Evolutionary conservation across 2,329 filamentous ascomycete species (phyloP).

Genomic region (Rhynchosporium secalis): DNA sequence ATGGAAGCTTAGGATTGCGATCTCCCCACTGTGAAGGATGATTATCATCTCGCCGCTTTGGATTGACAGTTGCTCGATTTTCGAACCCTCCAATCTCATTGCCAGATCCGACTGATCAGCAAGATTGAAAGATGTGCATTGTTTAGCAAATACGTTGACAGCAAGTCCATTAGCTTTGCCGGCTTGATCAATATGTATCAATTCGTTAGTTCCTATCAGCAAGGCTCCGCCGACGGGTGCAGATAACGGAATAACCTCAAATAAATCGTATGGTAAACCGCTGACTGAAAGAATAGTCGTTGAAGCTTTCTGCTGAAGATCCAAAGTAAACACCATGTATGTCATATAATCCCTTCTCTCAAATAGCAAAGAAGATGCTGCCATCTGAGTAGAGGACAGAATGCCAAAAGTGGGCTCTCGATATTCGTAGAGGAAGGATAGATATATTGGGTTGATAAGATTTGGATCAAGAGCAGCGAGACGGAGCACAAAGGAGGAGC

Average conservation of each 20-base stretch:
- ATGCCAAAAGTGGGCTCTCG: constrained; percentile 97
- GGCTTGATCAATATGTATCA: constrained; percentile 94
- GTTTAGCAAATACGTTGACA: constrained; percentile 86
- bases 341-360: constrained; percentile 82
- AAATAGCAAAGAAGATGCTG: constrained; percentile 70
- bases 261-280: constrained; percentile 83
- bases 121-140: constrained; percentile 80
- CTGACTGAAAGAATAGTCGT: constrained; percentile 88
- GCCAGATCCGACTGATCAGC: constrained; percentile 81
- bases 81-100: constrained; percentile 78
- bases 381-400: constrained; percentile 72
- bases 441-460: constrained; percentile 84
- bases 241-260: constrained; percentile 77
- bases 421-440: constrained; percentile 95
- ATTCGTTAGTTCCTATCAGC: constrained; percentile 81
- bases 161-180: constrained; percentile 91
- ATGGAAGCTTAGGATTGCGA: constrained; percentile 77
- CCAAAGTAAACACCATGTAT: constrained; percentile 93
- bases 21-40: constrained; percentile 70
- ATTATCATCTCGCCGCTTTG: constrained; percentile 84
- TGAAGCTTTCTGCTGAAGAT: constrained; percentile 88
- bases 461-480: constrained; percentile 85
- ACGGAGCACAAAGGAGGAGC: constrained; percentile 88
- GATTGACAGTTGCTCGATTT: constrained; percentile 72
- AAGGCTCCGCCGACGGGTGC: constrained; percentile 86